These are phyloP conservation scores for Aspergillus sojae DNA, from an alignment of 2,329 filamentous ascomycete genomes.

Conservation along the genomic window DNA sequence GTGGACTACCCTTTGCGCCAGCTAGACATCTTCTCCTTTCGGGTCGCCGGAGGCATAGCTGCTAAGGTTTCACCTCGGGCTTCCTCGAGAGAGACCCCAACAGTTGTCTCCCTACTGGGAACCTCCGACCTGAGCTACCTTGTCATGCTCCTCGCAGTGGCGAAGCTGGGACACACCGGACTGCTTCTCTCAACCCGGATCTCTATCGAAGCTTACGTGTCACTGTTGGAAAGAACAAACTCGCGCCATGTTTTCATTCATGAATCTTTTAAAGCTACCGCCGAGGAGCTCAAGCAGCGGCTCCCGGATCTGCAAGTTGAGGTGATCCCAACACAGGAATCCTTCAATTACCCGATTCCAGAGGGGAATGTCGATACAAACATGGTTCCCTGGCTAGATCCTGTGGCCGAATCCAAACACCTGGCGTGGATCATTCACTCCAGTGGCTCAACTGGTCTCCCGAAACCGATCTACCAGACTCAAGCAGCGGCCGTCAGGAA, in stretches of 20 bases:
- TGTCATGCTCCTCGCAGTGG: constrained; percentile 57
- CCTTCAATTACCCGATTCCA: constrained; percentile 23
- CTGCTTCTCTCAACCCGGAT: constrained; percentile 59
- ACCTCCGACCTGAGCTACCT: constrained; percentile 59
- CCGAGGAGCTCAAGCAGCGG: constrained; percentile 24
- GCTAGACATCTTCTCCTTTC: constrained; percentile 41
- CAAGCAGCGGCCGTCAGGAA: constrained; percentile 56
- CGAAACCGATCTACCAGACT: constrained; percentile 64
- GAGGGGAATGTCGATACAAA: constrained; percentile 23
- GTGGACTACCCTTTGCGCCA: constrained; percentile 52
- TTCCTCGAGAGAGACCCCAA: constrained; percentile 30
- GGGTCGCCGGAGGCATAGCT: constrained; percentile 34
- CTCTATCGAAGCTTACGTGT: constrained; percentile 53
- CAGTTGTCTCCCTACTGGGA: constrained; percentile 55
- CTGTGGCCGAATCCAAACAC: constrained; percentile 32
- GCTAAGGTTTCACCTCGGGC: constrained; percentile 25
- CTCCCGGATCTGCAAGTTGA: constrained; percentile 29
- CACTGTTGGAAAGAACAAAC: constrained; percentile 49
- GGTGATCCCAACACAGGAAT: constrained; percentile 26
- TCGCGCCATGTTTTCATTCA: constrained; percentile 39
- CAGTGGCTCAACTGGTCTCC: constrained; percentile 62
- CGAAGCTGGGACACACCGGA: constrained; percentile 58
- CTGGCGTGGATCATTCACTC: constrained; percentile 53
- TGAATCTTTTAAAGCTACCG: constrained; percentile 26
- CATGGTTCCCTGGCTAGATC: constrained; percentile 28